phyloP scores from a whole-genome alignment of 257 asterid species.

The Rauvolfia tetraphylla region DNA sequence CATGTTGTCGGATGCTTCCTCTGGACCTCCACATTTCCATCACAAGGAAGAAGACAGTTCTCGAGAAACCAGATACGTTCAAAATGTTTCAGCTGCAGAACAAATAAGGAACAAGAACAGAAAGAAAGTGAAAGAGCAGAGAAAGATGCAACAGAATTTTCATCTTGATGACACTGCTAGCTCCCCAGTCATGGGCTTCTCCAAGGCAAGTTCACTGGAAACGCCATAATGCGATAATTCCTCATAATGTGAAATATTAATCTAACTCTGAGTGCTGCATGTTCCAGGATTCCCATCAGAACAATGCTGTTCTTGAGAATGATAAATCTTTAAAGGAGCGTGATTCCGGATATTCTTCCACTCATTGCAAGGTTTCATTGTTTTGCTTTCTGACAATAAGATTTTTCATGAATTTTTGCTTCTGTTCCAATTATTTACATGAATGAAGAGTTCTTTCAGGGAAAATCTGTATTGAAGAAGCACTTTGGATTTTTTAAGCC shows the following conservation, averaged over 20 bases:
- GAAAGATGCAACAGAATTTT: conserved; percentile 22
- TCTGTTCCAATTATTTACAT: not conserved
- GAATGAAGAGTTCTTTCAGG: conserved; percentile 31
- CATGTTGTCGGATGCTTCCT: conserved; percentile 94
- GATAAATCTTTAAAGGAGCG: conserved; percentile 29
- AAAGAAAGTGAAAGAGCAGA: conserved; percentile 25
- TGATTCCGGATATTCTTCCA: conserved; percentile 38
- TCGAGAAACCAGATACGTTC: conserved; percentile 21
- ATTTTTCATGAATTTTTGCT: not conserved
- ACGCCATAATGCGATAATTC: not conserved
- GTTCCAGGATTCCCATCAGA: conserved; percentile 34
- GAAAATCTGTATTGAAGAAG: conserved; percentile 54
- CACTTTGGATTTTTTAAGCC: conserved; percentile 52
- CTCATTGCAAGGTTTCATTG: conserved; percentile 45
- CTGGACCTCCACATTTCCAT: conserved; percentile 70
- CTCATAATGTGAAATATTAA: not conserved
- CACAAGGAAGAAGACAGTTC: conserved; percentile 22
- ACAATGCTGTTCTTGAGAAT: conserved; percentile 37
- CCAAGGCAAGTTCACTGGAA: conserved; percentile 38
- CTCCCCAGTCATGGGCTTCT: conserved; percentile 51
- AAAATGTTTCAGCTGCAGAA: conserved; percentile 18
- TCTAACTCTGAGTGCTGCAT: not conserved
- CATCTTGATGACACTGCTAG: conserved; percentile 94
- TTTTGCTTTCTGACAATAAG: not conserved
- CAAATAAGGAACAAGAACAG: conserved; percentile 26